Base-by-base conservation (phyloP, 495 filamentous ascomycete species). In the Darksidea phi region DNA sequence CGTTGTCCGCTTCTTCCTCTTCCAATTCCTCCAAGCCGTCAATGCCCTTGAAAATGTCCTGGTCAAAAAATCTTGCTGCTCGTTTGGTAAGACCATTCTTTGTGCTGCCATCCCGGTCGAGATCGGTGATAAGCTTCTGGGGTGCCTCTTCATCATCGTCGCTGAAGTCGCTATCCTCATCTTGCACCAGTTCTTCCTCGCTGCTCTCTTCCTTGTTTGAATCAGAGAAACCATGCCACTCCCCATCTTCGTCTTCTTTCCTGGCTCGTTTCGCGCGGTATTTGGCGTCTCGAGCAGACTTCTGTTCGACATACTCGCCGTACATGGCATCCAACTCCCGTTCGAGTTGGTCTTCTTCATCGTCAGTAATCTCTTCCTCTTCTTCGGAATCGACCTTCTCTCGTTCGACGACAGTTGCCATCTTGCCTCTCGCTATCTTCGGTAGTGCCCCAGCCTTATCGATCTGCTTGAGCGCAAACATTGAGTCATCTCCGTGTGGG, bases 41-140 rank as follows among this genome's bases (percentile, higher is more conserved):
- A 61, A 97, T 83, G 28, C 82, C 87, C 64, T 91, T 86, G 77
- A 99, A 97, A 55, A 97, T 88, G 61, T 95, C 95, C 68, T 97
- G 95, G 61, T 88, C 87, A 69, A 99, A 99, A 76, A 99, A 99
- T 50, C 87, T 76, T 6, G 85, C 79, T 17, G 94, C 94, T 57
- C 88, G 83, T 71, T 88, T 92, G 8, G 90, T 92, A 8, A 98
- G 78, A 5, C 81, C 83, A 10, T 75, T 76, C 24, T 73, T 67
- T 48, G 76, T 78, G 28, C 64, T 73, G 10, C 18, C 32, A 25
- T 77, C 70, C 17, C 71, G 73, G 48, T 84, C 77, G 32, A 88
- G 71, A 54, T 83, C 78, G 10, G 72, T 82, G 48, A 82, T 67
- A 42, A 84, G 77, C 11, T 49, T 61, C 28, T 74, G 61, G 18